phyloP scores from a whole-genome alignment of 495 filamentous ascomycete genomes.

The Parathielavia hyrcaniae region DNA sequence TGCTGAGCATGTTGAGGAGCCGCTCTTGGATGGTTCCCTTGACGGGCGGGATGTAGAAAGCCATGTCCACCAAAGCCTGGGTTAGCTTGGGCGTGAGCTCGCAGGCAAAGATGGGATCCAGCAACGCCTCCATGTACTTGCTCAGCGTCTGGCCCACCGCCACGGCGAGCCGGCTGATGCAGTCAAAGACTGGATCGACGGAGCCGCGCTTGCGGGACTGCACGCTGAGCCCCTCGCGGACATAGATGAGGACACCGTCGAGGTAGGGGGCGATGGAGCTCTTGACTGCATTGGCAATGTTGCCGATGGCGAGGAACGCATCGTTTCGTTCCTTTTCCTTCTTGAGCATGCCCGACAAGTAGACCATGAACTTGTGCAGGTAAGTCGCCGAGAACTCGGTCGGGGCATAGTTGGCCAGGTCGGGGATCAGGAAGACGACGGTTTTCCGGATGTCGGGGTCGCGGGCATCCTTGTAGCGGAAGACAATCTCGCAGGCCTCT shows the following conservation, averaged over 20 bases:
- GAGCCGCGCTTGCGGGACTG: slow-evolving; percentile 68
- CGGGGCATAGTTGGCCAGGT: slow-evolving; percentile 87
- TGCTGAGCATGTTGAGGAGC: slow-evolving; percentile 88
- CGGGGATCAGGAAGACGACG: slow-evolving; percentile 81
- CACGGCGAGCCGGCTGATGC: slow-evolving; percentile 90
- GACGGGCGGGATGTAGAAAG: slow-evolving; percentile 94
- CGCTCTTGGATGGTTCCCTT: slow-evolving; percentile 89
- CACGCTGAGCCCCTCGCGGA: slow-evolving; percentile 79
- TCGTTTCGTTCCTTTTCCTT: slow-evolving; percentile 87
- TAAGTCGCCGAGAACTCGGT: slow-evolving; percentile 74
- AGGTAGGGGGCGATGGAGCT: slow-evolving; percentile 91
- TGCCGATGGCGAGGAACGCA: slow-evolving; percentile 89
- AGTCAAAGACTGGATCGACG: slow-evolving; percentile 92
- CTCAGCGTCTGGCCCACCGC: slow-evolving; percentile 93
- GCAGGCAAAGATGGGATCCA: slow-evolving; percentile 96
- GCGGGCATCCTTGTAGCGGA: slow-evolving; percentile 82
- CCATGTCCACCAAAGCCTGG: slow-evolving; percentile 94
- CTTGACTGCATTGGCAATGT: slow-evolving; percentile 91
- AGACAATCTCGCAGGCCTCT: slow-evolving; percentile 84
- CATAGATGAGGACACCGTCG: slow-evolving; percentile 84
- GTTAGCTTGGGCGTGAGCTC: slow-evolving; percentile 87
- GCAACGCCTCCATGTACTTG: slow-evolving; percentile 93
- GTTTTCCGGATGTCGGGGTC: slow-evolving; percentile 81
- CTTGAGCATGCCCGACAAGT: slow-evolving; percentile 90
- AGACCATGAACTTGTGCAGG: slow-evolving; percentile 93